Conservation (phyloP, 106 monocot species). For the Dioscorea zingiberensis region DNA sequence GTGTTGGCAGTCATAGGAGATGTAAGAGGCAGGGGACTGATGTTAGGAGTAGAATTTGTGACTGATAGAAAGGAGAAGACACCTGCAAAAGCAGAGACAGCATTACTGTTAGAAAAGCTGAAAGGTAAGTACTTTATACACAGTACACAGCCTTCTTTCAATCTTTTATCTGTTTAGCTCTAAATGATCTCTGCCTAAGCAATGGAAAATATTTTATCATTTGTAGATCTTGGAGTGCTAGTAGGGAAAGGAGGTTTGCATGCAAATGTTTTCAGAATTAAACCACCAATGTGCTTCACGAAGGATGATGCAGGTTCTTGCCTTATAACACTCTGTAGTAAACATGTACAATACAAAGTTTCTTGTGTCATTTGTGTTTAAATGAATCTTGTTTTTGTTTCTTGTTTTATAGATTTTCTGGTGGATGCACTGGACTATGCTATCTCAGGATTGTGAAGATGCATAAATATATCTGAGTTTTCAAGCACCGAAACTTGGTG, state of each 20-base stretch:
- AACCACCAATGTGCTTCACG: conserved; percentile 97
- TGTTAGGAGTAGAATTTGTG: conserved; percentile 91
- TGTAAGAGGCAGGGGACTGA: conserved; percentile 91
- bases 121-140: conserved; percentile 41
- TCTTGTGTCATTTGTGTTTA: too few relatives aligned
- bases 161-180: too few relatives aligned
- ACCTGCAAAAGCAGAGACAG: conserved; percentile 80
- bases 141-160: neutral
- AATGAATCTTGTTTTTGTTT: neutral
- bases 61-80: conserved; percentile 85
- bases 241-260: conserved; percentile 96
- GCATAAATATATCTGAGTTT: neutral
- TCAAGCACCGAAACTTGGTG: neutral
- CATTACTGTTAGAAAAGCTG: conserved; percentile 69
- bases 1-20: conserved; percentile 77
- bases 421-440: conserved; percentile 84
- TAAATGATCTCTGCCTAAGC: too few relatives aligned
- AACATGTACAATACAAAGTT: too few relatives aligned
- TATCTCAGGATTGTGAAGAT: conserved; percentile 54
- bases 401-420: conserved; percentile 77
- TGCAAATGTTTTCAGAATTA: conserved; percentile 95
- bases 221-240: conserved; percentile 84
- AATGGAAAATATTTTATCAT: neutral
- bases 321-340: too few relatives aligned
- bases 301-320: conserved; percentile 90